A percentile compares a stretch with the other conserved stretches of the same genome.
These are phyloP conservation scores for Euphorbia celastroides DNA, from an alignment of 441 rosid species.

Conservation along the genomic window DNA sequence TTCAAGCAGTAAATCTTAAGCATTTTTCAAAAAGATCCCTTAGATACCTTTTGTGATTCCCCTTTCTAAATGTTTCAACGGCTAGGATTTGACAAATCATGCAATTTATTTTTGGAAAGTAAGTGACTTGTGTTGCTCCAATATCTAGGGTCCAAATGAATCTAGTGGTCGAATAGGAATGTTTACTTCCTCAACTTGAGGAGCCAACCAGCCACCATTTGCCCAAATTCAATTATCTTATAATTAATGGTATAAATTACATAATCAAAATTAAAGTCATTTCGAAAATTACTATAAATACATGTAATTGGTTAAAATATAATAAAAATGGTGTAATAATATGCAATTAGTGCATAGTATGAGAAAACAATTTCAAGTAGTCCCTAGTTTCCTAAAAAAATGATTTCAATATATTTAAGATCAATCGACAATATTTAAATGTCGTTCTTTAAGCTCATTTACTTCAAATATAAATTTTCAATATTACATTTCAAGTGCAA, in stretches of 20 bases:
- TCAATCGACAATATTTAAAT: too few relatives aligned
- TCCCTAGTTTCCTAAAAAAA: too few relatives aligned
- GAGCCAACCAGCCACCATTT: conserved; percentile 36
- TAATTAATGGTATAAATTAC: not conserved
- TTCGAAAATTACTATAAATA: too few relatives aligned
- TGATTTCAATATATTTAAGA: too few relatives aligned
- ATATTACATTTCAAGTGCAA: too few relatives aligned
- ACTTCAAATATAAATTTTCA: too few relatives aligned
- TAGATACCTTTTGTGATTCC: conserved; percentile 16
- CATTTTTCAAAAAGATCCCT: conserved; percentile 12
- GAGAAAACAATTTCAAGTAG: too few relatives aligned
- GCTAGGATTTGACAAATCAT: conserved; percentile 9
- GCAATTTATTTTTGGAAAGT: not conserved
- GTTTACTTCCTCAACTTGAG: conserved; percentile 37
- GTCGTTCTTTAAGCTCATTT: too few relatives aligned
- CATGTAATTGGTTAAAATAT: too few relatives aligned
- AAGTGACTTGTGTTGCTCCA: conserved; percentile 1
- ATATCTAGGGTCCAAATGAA: conserved; percentile 12
- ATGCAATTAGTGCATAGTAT: too few relatives aligned
- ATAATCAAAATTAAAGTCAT: too few relatives aligned
- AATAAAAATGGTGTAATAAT: too few relatives aligned
- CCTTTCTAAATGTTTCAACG: not conserved
- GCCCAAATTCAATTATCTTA: conserved; percentile 1
- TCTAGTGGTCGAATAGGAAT: not conserved
- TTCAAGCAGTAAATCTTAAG: not conserved